These are phyloP conservation scores for Tylopilus sp. DNA, from an alignment of 768 basidiomycete species.

Conservation along the genomic window DNA sequence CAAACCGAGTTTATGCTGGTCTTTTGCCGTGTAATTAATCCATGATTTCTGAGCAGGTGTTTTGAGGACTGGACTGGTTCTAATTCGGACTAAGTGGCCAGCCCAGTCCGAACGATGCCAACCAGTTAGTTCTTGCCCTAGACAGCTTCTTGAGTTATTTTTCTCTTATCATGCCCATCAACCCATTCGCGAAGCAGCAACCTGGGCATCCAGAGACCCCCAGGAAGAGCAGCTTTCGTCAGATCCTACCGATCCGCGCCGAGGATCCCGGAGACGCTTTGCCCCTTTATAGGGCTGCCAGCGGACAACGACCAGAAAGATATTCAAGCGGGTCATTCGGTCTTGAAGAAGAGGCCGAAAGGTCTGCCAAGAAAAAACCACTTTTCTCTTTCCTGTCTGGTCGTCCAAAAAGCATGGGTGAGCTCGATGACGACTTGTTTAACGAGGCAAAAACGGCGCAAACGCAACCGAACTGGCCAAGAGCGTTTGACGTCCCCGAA, in stretches of 20 bases:
- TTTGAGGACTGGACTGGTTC: slow-evolving; percentile 12
- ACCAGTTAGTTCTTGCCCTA: not conserved
- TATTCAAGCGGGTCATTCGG: slow-evolving; percentile 1
- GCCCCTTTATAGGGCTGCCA: not conserved
- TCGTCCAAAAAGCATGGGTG: slow-evolving; percentile 10
- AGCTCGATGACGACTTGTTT: slow-evolving; percentile 25
- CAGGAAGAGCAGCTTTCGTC: not conserved
- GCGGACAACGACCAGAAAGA: not conserved
- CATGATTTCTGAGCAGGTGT: slow-evolving; percentile 2
- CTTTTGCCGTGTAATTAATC: not conserved
- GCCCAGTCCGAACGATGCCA: not conserved
- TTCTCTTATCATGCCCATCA: slow-evolving; percentile 10
- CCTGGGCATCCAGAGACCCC: slow-evolving; percentile 1
- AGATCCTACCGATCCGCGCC: not conserved
- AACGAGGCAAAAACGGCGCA: slow-evolving; percentile 23
- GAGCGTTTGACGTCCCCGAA: slow-evolving; percentile 18
- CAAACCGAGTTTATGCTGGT: slow-evolving; percentile 4
- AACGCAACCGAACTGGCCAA: slow-evolving; percentile 23
- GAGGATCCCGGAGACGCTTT: not conserved
- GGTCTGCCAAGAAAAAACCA: slow-evolving; percentile 4
- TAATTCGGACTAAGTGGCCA: slow-evolving; percentile 7
- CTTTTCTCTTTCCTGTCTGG: slow-evolving; percentile 16
- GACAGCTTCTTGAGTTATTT: not conserved
- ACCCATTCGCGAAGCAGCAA: slow-evolving; percentile 7
- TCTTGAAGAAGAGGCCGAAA: slow-evolving; percentile 10